Conservation (phyloP, 805 yeast species). For the Candida montana region DNA sequence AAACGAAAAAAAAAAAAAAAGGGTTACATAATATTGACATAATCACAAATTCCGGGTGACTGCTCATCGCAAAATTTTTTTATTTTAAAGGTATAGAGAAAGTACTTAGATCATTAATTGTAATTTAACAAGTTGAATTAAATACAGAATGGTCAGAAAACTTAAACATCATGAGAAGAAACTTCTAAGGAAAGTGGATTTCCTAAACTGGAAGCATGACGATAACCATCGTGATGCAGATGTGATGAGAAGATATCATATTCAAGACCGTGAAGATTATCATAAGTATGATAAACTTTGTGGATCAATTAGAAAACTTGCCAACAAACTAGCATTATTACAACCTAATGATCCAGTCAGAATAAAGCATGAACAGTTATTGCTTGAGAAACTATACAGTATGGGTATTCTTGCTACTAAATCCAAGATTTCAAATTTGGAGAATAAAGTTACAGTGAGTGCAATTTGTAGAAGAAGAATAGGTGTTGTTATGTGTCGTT, state of each 20-base stretch:
- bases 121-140: too few species aligned
- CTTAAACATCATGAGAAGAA: conserved; percentile 94
- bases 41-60: conserved; percentile 4
- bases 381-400: conserved; percentile 78
- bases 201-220: conserved; percentile 97
- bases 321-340: conserved; percentile 77
- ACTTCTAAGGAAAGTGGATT: conserved; percentile 90
- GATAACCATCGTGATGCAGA: conserved; percentile 93
- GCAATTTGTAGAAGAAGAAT: conserved; percentile 89
- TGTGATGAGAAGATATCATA: conserved; percentile 90
- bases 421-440: conserved; percentile 86
- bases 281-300: conserved; percentile 90
- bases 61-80: conserved; percentile 4
- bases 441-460: conserved; percentile 86
- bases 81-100: background rate
- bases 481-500: conserved; percentile 90
- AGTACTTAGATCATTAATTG: too few species aligned
- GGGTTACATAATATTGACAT: too few species aligned
- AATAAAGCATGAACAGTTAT: conserved; percentile 78
- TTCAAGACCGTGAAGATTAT: conserved; percentile 93
- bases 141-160: conserved; percentile 62
- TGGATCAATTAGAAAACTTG: conserved; percentile 84
- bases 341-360: conserved; percentile 87
- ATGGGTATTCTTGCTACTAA: conserved; percentile 90
- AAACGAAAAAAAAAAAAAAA: background rate